phyloP scores from a whole-genome alignment of 345 rosid genomes.

The Brassica napus region DNA sequence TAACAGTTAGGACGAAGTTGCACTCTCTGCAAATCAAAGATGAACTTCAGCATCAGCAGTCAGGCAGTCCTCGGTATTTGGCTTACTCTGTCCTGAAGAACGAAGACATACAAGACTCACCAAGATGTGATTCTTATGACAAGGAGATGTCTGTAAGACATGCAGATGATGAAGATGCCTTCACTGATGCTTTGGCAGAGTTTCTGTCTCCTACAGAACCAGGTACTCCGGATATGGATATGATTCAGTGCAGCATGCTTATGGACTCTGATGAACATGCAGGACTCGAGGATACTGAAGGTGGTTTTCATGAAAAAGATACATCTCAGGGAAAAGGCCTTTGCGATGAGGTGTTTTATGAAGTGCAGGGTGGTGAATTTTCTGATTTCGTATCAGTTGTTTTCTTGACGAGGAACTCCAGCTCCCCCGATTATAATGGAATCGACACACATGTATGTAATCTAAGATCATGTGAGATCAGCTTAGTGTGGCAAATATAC shows the following conservation, averaged over 20 bases:
- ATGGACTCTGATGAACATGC: constrained; percentile 43
- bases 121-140: constrained; percentile 41
- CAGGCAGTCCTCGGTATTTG: constrained; percentile 60
- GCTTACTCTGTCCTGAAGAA: constrained; percentile 78
- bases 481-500: constrained; percentile 12
- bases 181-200: constrained; percentile 90
- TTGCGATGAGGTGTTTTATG: constrained; percentile 78
- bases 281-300: constrained; percentile 57
- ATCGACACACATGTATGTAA: constrained; percentile 81
- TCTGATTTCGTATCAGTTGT: constrained; percentile 82
- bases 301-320: constrained; percentile 50
- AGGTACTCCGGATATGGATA: constrained; percentile 50
- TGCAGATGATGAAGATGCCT: constrained; percentile 80
- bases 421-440: constrained; percentile 86
- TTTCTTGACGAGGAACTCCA: constrained; percentile 69
- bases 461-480: constrained; percentile 28
- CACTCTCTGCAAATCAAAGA: constrained; percentile 91
- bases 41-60: constrained; percentile 71
- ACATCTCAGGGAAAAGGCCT: constrained; percentile 51
- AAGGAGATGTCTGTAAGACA: constrained; percentile 44
- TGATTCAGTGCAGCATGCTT: constrained; percentile 45
- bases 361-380: constrained; percentile 71
- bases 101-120: constrained; percentile 48
- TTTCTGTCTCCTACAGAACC: constrained; percentile 67
- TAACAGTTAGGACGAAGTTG: constrained; percentile 77